These are phyloP conservation scores for Pyrrhoderma lamaoense DNA, from an alignment of 1,284 basidiomycete genomes.

Conservation along the genomic window DNA sequence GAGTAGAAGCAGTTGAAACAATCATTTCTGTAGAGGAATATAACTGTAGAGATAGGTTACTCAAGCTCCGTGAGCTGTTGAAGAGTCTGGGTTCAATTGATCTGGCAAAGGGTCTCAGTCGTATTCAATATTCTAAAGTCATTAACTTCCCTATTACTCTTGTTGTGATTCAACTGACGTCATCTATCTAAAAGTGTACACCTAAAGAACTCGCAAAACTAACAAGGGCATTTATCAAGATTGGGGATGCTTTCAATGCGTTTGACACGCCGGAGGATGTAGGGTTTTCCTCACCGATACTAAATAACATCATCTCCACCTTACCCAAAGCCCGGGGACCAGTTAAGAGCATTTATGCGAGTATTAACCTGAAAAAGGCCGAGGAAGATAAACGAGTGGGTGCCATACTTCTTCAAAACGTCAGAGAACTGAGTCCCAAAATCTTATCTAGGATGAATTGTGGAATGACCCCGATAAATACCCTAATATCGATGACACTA, in stretches of 20 bases:
- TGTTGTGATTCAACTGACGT: background rate
- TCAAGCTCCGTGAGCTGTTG: slow-evolving; percentile 63
- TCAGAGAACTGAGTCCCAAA: slow-evolving; percentile 42
- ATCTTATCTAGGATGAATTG: slow-evolving; percentile 26
- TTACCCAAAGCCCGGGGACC: slow-evolving; percentile 60
- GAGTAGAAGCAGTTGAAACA: slow-evolving; percentile 82
- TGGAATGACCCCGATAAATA: slow-evolving; percentile 22
- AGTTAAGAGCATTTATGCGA: slow-evolving; percentile 49
- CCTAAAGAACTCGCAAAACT: slow-evolving; percentile 79
- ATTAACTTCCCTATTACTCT: slow-evolving; percentile 17
- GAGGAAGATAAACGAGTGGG: slow-evolving; percentile 56
- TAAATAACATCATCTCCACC: slow-evolving; percentile 66
- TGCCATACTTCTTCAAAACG: slow-evolving; percentile 57
- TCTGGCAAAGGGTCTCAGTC: slow-evolving; percentile 80
- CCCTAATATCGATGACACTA: slow-evolving; percentile 17
- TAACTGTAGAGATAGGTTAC: slow-evolving; percentile 46
- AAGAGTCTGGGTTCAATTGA: slow-evolving; percentile 66
- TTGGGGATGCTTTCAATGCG: slow-evolving; percentile 61
- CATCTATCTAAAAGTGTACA: slow-evolving; percentile 49
- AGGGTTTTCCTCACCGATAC: slow-evolving; percentile 55
- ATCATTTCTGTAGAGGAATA: slow-evolving; percentile 39
- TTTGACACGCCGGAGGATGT: slow-evolving; percentile 37
- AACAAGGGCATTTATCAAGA: slow-evolving; percentile 68
- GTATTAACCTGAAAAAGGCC: slow-evolving; percentile 60
- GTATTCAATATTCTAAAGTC: slow-evolving; percentile 87